phyloP scores from a whole-genome alignment of 148 eudicot species.

The Talinum fruticosum region DNA sequence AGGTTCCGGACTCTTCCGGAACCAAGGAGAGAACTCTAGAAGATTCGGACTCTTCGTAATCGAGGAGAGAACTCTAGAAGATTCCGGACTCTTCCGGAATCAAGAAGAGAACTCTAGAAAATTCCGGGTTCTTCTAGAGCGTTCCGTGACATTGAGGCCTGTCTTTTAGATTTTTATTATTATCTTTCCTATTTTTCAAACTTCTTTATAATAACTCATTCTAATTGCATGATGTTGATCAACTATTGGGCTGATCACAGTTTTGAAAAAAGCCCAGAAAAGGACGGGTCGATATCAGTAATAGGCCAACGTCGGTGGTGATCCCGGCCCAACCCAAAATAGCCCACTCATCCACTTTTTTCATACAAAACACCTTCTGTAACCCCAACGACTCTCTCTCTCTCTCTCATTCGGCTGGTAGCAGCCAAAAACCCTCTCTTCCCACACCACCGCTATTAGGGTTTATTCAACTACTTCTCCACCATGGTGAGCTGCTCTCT shows the following conservation, averaged over 20 bases:
- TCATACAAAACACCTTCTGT: not conserved
- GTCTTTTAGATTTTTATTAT: too few relatives aligned
- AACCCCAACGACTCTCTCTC: not conserved
- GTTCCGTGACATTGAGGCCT: too few relatives aligned
- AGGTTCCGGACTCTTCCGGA: too few relatives aligned
- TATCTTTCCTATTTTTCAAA: too few relatives aligned
- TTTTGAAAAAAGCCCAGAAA: not conserved
- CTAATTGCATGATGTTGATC: too few relatives aligned
- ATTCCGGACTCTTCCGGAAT: too few relatives aligned
- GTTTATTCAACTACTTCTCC: conserved; percentile 9
- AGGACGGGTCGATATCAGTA: not conserved
- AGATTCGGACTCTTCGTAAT: too few relatives aligned
- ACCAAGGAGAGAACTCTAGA: too few relatives aligned
- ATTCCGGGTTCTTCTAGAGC: too few relatives aligned
- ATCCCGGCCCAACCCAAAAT: not conserved
- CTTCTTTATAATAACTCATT: too few relatives aligned
- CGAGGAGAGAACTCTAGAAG: too few relatives aligned
- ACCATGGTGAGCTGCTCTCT: conserved; percentile 24
- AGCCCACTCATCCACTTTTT: not conserved
- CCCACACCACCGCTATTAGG: not conserved
- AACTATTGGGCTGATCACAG: not conserved
- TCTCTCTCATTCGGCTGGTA: not conserved
- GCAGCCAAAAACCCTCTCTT: conserved; percentile 3
- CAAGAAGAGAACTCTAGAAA: too few relatives aligned
- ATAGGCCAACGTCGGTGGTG: not conserved